Conservation (phyloP, 1,284 basidiomycete species). For the Naganishia sp. region DNA sequence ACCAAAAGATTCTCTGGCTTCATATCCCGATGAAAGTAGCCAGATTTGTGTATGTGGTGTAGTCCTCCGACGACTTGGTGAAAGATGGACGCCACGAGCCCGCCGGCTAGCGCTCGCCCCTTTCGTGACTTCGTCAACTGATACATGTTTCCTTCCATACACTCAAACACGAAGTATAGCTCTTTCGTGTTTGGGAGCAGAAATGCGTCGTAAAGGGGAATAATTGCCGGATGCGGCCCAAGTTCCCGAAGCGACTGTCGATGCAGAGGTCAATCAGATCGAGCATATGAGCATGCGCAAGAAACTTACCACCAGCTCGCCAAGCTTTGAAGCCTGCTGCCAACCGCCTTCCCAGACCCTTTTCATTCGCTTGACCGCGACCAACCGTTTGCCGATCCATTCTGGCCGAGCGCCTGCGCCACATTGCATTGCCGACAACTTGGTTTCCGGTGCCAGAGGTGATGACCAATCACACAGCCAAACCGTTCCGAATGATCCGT, state of each 20-base stretch:
- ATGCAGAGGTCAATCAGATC: too few species aligned
- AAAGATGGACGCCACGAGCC: conserved; percentile 92
- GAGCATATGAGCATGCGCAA: background rate
- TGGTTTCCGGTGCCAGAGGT: conserved; percentile 81
- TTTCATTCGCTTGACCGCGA: conserved; percentile 98
- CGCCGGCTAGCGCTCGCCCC: conserved; percentile 88
- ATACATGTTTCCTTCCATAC: conserved; percentile 99
- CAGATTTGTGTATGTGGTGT: conserved; percentile 85
- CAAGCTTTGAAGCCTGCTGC: conserved; percentile 92
- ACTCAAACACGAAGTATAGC: conserved; percentile 99
- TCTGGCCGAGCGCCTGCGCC: conserved; percentile 76
- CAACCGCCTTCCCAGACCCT: conserved; percentile 95
- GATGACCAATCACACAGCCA: conserved; percentile 99
- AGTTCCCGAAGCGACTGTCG: conserved; percentile 88
- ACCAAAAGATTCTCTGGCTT: conserved; percentile 99
- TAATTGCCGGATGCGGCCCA: conserved; percentile 93
- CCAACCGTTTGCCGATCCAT: conserved; percentile 90
- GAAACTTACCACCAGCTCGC: conserved; percentile 83
- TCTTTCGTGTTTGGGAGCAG: conserved; percentile 89
- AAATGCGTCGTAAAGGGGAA: conserved; percentile 98
- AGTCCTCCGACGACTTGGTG: conserved; percentile 87
- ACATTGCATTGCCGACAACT: conserved; percentile 87
- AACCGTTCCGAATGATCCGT: conserved; percentile 96
- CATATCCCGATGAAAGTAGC: conserved; percentile 99
- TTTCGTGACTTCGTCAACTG: conserved; percentile 97